These are phyloP conservation scores for Boletus huronensis DNA, from an alignment of 768 basidiomycete species.

Conservation along the genomic window DNA sequence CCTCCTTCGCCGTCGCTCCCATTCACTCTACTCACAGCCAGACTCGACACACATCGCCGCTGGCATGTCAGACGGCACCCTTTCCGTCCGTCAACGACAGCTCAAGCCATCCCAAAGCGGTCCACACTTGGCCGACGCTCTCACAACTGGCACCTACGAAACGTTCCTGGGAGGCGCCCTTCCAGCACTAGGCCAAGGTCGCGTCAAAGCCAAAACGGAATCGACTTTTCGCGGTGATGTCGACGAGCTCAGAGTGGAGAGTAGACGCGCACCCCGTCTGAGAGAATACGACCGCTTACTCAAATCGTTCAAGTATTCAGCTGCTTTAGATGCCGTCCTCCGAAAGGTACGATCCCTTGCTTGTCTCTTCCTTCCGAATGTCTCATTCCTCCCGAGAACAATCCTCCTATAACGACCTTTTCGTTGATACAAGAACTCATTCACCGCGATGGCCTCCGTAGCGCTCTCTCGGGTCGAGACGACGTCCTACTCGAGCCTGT, in stretches of 20 bases:
- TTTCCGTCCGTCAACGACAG: constrained; percentile 92
- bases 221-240: constrained; percentile 54
- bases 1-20: not conserved
- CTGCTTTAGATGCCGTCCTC: constrained; percentile 89
- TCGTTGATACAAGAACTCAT: constrained; percentile 91
- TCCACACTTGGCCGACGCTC: constrained; percentile 35
- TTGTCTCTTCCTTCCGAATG: not conserved
- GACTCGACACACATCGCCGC: constrained; percentile 96
- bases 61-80: constrained; percentile 96
- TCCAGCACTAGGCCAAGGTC: constrained; percentile 54
- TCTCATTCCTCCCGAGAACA: constrained; percentile 48
- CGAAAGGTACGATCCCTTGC: constrained; percentile 56
- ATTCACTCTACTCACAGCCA: constrained; percentile 49
- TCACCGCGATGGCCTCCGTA: constrained; percentile 83
- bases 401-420: constrained; percentile 82
- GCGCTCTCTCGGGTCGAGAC: constrained; percentile 86
- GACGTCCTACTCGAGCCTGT: constrained; percentile 92
- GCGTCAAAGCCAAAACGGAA: constrained; percentile 45
- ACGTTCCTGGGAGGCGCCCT: constrained; percentile 58
- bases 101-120: constrained; percentile 62
- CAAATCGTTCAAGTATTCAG: constrained; percentile 91
- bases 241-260: constrained; percentile 78
- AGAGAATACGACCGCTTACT: constrained; percentile 87
- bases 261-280: constrained; percentile 62
- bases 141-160: constrained; percentile 60